Percentiles rank a stretch among this genome's conserved stretches.
These are phyloP conservation scores for Eruca vesicaria DNA, from an alignment of 441 rosid species.

Conservation along the genomic window DNA sequence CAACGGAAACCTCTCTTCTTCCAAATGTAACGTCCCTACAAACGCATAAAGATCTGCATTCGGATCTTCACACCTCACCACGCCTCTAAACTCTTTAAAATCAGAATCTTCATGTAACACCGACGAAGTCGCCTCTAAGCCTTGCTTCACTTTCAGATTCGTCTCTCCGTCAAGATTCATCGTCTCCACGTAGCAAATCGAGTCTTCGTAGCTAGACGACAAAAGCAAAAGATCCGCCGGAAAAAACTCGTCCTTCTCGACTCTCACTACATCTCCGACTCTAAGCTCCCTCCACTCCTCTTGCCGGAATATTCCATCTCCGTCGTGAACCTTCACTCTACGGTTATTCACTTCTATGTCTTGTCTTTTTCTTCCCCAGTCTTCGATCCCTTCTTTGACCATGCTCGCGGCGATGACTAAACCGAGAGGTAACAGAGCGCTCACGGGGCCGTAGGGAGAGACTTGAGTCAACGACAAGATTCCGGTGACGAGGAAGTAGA, in stretches of 20 bases:
- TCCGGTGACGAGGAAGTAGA: constrained; percentile 82
- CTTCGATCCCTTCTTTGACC: constrained; percentile 91
- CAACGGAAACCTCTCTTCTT: constrained; percentile 52
- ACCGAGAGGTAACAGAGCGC: constrained; percentile 77
- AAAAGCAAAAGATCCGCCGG: constrained; percentile 71
- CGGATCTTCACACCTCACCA: constrained; percentile 69
- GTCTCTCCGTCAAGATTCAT: constrained; percentile 88
- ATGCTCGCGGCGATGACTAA: constrained; percentile 79
- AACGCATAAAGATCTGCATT: constrained; percentile 69
- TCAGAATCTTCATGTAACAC: constrained; percentile 47
- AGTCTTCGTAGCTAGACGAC: constrained; percentile 65
- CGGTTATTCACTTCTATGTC: constrained; percentile 64
- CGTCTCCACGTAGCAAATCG: constrained; percentile 72
- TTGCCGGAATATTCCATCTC: constrained; percentile 44
- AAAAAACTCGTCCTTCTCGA: constrained; percentile 68
- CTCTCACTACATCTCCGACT: constrained; percentile 71
- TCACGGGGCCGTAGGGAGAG: constrained; percentile 76
- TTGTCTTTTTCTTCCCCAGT: constrained; percentile 84
- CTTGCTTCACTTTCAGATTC: constrained; percentile 69
- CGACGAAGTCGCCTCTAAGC: constrained; percentile 59
- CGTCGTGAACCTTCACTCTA: constrained; percentile 51
- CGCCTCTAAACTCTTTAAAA: constrained; percentile 50
- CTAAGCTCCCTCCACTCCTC: constrained; percentile 60
- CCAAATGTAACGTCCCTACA: constrained; percentile 54
- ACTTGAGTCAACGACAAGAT: constrained; percentile 73